Evolutionary conservation across 495 filamentous ascomycete genomes (phyloP).

Genomic region (Penicillium atrosanguineum): DNA sequence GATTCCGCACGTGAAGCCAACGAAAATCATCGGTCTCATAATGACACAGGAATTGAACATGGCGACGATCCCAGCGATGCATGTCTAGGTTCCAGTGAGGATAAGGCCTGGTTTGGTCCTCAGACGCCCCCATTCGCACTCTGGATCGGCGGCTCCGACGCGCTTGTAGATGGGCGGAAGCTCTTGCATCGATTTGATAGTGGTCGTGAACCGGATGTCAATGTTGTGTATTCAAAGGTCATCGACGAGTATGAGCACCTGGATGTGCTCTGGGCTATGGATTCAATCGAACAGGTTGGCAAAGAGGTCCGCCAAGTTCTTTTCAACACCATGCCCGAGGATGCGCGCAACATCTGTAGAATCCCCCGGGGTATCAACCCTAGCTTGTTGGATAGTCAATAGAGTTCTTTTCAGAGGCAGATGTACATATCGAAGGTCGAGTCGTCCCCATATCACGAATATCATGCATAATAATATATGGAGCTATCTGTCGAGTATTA

Average conservation of each 20-base stretch:
- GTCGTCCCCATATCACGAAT: neutral
- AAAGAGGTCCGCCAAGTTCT: slow-evolving; percentile 77
- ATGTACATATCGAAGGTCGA: neutral
- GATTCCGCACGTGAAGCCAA: slow-evolving; percentile 62
- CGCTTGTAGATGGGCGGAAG: slow-evolving; percentile 77
- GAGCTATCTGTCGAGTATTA: no score
- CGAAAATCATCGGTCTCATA: slow-evolving; percentile 42
- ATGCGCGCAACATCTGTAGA: slow-evolving; percentile 55
- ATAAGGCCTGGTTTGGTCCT: slow-evolving; percentile 76
- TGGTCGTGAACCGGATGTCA: slow-evolving; percentile 78
- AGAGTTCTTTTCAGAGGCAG: neutral
- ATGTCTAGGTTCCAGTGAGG: slow-evolving; percentile 30
- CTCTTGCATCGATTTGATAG: slow-evolving; percentile 72
- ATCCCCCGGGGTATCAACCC: slow-evolving; percentile 52
- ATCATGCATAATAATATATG: neutral
- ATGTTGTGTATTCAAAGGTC: slow-evolving; percentile 75
- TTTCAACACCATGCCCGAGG: slow-evolving; percentile 66
- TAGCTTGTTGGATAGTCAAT: neutral
- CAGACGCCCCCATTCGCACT: slow-evolving; percentile 81
- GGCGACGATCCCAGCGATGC: slow-evolving; percentile 19
- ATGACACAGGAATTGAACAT: slow-evolving; percentile 9
- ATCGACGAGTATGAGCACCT: slow-evolving; percentile 93
- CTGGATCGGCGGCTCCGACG: slow-evolving; percentile 82
- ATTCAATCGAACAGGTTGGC: slow-evolving; percentile 79
- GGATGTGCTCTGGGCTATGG: slow-evolving; percentile 96